A percentile compares a stretch with the other conserved stretches of the same genome.
Conservation (phyloP, 345 rosid genomes). For the Psidium friedrichsthalianum region DNA sequence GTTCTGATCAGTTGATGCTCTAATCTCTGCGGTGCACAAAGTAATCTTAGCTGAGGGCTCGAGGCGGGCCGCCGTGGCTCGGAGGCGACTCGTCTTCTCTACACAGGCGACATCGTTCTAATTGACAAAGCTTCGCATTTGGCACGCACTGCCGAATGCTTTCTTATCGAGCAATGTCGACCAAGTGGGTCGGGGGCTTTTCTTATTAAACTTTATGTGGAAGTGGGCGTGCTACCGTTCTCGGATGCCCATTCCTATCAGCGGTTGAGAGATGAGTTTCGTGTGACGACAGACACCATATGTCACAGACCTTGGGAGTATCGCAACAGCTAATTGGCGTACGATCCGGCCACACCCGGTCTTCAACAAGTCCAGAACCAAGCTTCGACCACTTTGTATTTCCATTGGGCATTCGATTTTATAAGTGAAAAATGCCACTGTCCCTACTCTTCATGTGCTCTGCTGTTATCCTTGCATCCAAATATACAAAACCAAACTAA, state of each 20-base stretch:
- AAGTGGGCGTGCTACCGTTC: neutral
- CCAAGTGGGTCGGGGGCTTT: neutral
- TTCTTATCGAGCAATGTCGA: neutral
- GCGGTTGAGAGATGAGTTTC: neutral
- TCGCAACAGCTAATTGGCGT: neutral
- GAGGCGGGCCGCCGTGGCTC: neutral
- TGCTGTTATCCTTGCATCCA: neutral
- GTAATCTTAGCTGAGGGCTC: neutral
- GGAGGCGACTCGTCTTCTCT: neutral
- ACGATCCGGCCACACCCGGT: neutral
- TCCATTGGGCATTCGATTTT: neutral
- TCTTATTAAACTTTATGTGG: neutral
- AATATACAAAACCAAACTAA: neutral
- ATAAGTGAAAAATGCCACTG: neutral
- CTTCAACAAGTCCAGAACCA: neutral
- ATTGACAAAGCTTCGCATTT: neutral
- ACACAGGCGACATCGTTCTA: neutral
- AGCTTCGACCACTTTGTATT: neutral
- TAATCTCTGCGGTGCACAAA: neutral
- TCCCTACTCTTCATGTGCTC: neutral
- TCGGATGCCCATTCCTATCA: neutral
- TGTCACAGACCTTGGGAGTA: neutral
- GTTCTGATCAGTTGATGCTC: neutral
- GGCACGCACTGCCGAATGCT: neutral
- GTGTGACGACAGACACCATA: neutral